A percentile compares a stretch with the other conserved stretches of the same genome.
Conservation (phyloP, 352 stramenopile genomes). For the Phytophthora macrochlamydospora region DNA sequence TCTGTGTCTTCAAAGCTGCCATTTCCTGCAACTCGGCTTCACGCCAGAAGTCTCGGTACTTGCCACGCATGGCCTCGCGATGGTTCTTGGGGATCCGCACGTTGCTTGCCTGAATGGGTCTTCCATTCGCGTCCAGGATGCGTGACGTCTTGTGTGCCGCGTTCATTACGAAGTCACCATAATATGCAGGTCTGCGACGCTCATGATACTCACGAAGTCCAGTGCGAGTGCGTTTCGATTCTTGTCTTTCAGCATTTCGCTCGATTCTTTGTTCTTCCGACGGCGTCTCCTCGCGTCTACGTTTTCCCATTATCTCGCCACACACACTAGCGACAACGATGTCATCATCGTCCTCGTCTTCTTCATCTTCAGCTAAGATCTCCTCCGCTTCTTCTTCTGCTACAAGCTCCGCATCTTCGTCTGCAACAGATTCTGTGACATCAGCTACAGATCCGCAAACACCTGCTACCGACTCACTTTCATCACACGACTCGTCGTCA, state of each 20-base stretch:
- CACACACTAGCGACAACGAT: neutral
- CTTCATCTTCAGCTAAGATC: neutral
- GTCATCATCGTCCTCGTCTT: neutral
- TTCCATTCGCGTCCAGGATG: neutral
- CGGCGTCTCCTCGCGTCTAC: neutral
- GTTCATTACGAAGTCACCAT: conserved; percentile 1
- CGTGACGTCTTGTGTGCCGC: neutral
- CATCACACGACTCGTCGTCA: too few relatives aligned
- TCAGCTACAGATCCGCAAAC: neutral
- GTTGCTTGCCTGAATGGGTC: neutral
- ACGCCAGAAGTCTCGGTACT: conserved; percentile 1
- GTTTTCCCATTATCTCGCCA: conserved; percentile 5
- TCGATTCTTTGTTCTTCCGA: conserved; percentile 2
- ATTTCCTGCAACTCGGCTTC: neutral
- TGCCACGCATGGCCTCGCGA: neutral
- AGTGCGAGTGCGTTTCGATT: neutral
- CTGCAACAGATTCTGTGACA: conserved; percentile 1
- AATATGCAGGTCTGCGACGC: neutral
- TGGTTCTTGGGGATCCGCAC: neutral
- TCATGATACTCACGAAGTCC: neutral
- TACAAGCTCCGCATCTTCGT: neutral
- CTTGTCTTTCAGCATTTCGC: neutral
- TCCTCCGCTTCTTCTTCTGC: neutral
- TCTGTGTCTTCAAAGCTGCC: neutral
- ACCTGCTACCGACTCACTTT: neutral